Conservation (phyloP, 192 early-diverging fungal species). For the Entrophospora sp. region DNA sequence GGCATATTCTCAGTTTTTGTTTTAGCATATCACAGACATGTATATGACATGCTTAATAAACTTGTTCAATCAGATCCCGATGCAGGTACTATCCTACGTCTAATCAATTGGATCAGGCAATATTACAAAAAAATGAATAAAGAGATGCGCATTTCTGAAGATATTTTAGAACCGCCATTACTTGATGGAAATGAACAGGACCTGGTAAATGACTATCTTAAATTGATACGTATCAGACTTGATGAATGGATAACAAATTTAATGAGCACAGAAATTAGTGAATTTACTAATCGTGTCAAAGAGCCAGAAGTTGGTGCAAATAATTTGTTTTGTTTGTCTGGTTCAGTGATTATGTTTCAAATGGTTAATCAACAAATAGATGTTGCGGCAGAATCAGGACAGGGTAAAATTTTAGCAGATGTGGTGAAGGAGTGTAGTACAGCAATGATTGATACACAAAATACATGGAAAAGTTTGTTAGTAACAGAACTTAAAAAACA, state of each 20-base stretch:
- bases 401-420: constrained; percentile 85
- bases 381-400: constrained; percentile 70
- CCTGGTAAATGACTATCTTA: constrained; percentile 82
- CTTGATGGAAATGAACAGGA: constrained; percentile 90
- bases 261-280: constrained; percentile 70
- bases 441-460: constrained; percentile 75
- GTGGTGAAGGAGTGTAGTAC: constrained; percentile 72
- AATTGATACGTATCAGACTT: constrained; percentile 79
- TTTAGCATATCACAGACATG: constrained; percentile 88
- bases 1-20: constrained; percentile 95
- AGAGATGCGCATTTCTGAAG: constrained; percentile 77
- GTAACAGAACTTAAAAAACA: constrained; percentile 71
- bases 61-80: constrained; percentile 71
- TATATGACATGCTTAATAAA: constrained; percentile 72
- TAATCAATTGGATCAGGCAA: constrained; percentile 85
- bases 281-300: constrained; percentile 60
- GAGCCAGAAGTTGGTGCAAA: constrained; percentile 72
- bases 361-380: constrained; percentile 98
- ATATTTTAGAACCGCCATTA: constrained; percentile 81
- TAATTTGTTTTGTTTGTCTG: constrained; percentile 76
- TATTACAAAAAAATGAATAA: constrained; percentile 85
- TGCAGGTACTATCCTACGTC: constrained; percentile 74
- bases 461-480: constrained; percentile 73
- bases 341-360: constrained; percentile 86
- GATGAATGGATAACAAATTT: constrained; percentile 90